Percentiles rank a stretch among this genome's conserved stretches.
Conservation (phyloP, 495 filamentous ascomycete genomes). For the Penicillium pulvis region DNA sequence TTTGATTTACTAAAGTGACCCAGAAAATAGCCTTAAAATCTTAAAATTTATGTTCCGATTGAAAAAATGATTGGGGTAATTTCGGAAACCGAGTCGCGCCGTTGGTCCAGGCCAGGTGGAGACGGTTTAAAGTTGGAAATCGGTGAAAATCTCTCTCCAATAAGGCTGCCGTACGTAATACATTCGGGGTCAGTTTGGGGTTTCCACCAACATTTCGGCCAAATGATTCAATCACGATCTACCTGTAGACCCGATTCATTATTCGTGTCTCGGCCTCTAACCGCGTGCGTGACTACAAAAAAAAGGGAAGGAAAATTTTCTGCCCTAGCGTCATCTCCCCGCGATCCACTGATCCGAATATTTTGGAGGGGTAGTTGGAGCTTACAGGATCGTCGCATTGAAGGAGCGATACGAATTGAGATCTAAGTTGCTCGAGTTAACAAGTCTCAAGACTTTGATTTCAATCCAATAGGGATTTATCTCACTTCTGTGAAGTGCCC, state of each 20-base stretch:
- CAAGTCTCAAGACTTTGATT: neutral
- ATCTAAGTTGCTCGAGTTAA: neutral
- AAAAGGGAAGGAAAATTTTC: constrained; percentile 13
- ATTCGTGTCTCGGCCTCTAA: neutral
- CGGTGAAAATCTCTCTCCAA: constrained; percentile 25
- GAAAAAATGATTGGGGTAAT: neutral
- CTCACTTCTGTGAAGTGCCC: neutral
- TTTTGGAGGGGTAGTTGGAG: constrained; percentile 14
- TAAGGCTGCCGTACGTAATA: constrained; percentile 28
- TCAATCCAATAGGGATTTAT: neutral
- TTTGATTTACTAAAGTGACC: too few species aligned
- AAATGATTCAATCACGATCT: constrained; percentile 29
- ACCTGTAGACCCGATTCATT: neutral
- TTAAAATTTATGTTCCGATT: neutral
- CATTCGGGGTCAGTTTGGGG: constrained; percentile 26
- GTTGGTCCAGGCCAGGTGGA: constrained; percentile 7
- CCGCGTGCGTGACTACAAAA: constrained; percentile 1
- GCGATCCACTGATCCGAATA: constrained; percentile 11
- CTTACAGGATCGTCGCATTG: neutral
- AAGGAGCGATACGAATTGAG: neutral
- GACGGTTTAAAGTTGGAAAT: constrained; percentile 19
- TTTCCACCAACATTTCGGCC: constrained; percentile 18
- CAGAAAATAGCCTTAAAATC: neutral
- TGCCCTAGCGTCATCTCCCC: constrained; percentile 22
- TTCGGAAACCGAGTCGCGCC: neutral